phyloP scores from a whole-genome alignment of 2,329 filamentous ascomycete species.

The Phyllosticta citriasiana region DNA sequence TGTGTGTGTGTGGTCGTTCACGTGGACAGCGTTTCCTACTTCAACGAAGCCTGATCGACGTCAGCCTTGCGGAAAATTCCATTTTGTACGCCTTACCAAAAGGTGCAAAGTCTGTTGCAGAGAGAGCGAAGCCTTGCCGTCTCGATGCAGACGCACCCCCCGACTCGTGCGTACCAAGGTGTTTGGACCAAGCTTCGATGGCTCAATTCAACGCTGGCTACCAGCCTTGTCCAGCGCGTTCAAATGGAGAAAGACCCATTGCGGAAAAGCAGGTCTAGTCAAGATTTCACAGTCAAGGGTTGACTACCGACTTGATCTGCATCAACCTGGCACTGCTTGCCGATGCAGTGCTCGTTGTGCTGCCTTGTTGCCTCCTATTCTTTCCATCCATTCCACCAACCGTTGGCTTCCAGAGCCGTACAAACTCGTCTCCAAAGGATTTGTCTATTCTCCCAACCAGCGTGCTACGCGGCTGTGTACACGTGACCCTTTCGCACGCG shows the following conservation, averaged over 20 bases:
- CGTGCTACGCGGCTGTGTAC: conserved; percentile 16
- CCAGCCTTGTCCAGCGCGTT: neutral
- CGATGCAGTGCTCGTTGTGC: neutral
- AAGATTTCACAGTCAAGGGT: conserved; percentile 7
- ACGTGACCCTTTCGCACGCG: conserved; percentile 18
- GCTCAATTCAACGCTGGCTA: neutral
- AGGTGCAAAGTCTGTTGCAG: too few relatives aligned
- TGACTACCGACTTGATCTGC: conserved; percentile 12
- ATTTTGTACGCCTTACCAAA: too few relatives aligned
- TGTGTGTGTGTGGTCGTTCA: too few relatives aligned
- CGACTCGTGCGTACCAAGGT: neutral
- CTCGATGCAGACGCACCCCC: too few relatives aligned
- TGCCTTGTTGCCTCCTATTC: neutral
- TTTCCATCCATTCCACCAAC: neutral
- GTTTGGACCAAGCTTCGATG: neutral
- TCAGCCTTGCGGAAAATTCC: neutral
- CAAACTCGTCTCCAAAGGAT: conserved; percentile 9
- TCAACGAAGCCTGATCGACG: neutral
- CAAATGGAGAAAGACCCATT: neutral
- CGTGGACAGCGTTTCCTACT: neutral
- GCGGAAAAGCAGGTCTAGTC: neutral
- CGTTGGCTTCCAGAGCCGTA: conserved; percentile 9
- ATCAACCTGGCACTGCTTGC: conserved; percentile 10
- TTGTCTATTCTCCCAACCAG: conserved; percentile 11
- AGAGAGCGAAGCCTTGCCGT: too few relatives aligned